Base-by-base conservation (phyloP, 2,329 filamentous ascomycete species). In the Cladosporium sp. region DNA sequence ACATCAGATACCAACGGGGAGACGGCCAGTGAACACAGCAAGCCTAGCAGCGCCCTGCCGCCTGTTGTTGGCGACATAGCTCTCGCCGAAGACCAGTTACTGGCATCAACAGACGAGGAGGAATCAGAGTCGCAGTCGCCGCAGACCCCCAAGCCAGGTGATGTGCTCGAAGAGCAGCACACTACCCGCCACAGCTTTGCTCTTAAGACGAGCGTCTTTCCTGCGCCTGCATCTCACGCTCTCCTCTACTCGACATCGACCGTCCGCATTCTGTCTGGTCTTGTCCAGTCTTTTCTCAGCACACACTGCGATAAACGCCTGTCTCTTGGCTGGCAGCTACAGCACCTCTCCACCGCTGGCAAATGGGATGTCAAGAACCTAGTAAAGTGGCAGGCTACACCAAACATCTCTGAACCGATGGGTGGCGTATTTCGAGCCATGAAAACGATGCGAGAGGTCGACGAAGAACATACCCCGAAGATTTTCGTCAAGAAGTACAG, bases 321-420 rank as follows among this genome's bases (percentile, higher is more conserved):
- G 14, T 89, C 86, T 1, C 84, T 93, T 28, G 90, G 88, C 43
- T 97, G 93, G 92, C 93, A 97, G 74, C 80, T 97, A 15, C 89
- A 93, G 67, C 88, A 94, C 67, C 84, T 97, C 22, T 90, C 89
- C 2, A 90, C 88, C 1, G 89, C 92, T 65, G 92, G 92, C 3
- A 97, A 97, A 76, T 97, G 93, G 93, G 93, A 97, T 69, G 91
- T 97, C 65, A 97, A 97, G 76, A 97, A 97, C 69, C 80, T 97
- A 11, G 86, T 84, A 60, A 97, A 97, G 71, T 97, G 93, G 93
- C 84, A 90, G 72, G 85, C 85, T 17, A 63, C 67, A 14, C 55
- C 59, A 1, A 55, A 63, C 4, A 66, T 65, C 58, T 68, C 67
- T 1, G 63, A 63, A 11, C 86, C 88, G 3, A 94, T 97, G 60